Percentiles rank a stretch among this genome's conserved stretches.
These are phyloP conservation scores for Sophora flavescens DNA, from an alignment of 306 rosid genomes.

Conservation along the genomic window DNA sequence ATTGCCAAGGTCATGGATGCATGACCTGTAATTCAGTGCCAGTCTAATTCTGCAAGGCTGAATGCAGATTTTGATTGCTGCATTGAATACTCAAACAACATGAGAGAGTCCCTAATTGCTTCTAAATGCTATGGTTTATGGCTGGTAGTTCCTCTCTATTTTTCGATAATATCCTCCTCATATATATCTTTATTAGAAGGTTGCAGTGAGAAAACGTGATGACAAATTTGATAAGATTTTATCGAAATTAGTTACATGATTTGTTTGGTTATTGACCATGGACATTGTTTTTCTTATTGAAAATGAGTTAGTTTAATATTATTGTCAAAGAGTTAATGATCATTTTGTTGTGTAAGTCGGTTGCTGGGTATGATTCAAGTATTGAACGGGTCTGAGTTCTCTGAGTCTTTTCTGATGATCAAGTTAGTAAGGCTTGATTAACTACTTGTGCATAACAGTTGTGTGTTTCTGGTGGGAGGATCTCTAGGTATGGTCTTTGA, in stretches of 20 bases:
- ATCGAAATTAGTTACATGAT: constrained; percentile 16
- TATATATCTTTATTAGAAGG: background rate
- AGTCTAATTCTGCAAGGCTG: constrained; percentile 13
- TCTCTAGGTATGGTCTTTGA: background rate
- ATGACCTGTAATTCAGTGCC: constrained; percentile 43
- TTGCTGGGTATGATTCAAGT: background rate
- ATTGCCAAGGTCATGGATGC: constrained; percentile 63
- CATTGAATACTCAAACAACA: background rate
- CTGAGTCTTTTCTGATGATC: background rate
- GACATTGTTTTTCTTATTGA: background rate
- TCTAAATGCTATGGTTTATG: constrained; percentile 12
- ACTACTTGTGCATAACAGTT: background rate
- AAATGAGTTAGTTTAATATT: background rate
- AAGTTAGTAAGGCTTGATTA: too few species aligned
- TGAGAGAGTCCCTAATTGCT: background rate
- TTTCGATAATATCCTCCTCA: too few species aligned
- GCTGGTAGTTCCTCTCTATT: background rate
- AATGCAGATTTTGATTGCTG: constrained; percentile 17
- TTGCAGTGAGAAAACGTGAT: background rate
- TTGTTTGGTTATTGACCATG: background rate
- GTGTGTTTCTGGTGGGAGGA: background rate
- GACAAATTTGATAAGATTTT: constrained; percentile 6
- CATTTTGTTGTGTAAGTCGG: background rate
- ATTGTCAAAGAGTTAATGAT: background rate
- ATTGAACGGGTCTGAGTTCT: background rate